These are phyloP conservation scores for Porogramme epimiltina DNA, from an alignment of 1,284 basidiomycete genomes.

Conservation along the genomic window DNA sequence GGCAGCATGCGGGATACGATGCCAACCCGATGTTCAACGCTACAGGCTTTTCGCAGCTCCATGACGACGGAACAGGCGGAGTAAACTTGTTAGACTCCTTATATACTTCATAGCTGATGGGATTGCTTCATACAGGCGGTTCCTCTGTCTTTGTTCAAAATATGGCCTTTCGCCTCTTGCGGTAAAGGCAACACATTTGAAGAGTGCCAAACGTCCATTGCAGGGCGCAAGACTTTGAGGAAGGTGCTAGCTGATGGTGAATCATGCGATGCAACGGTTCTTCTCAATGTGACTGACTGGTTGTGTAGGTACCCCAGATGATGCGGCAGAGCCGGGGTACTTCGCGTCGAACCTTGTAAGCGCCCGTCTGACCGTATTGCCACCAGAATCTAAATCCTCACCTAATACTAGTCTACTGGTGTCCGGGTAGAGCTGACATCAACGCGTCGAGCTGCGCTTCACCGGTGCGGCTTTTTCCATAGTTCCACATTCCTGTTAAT, in stretches of 20 bases:
- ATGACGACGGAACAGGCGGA: constrained; percentile 63
- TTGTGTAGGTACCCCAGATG: constrained; percentile 53
- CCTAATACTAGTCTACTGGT: constrained; percentile 45
- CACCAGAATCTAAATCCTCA: not conserved
- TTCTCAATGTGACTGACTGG: too few species aligned
- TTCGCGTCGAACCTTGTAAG: constrained; percentile 59
- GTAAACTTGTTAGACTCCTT: constrained; percentile 34
- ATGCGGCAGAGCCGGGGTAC: constrained; percentile 62
- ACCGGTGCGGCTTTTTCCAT: constrained; percentile 39
- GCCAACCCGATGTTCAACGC: constrained; percentile 45
- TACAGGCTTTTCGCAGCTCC: constrained; percentile 63
- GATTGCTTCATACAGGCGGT: constrained; percentile 38
- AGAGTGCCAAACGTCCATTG: constrained; percentile 48
- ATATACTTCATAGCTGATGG: not conserved
- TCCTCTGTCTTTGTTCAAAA: constrained; percentile 62
- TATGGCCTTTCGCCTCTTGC: constrained; percentile 55
- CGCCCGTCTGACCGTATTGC: not conserved
- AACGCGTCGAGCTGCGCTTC: constrained; percentile 55
- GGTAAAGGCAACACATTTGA: constrained; percentile 42
- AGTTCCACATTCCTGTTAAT: not conserved
- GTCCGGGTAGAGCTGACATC: constrained; percentile 62
- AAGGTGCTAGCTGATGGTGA: constrained; percentile 43
- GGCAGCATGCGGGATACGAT: constrained; percentile 69
- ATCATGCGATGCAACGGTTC: not conserved
- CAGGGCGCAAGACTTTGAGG: constrained; percentile 44